Evolutionary conservation across 208 protist species (phyloP).

Genomic region (Baffinella frigidus): DNA sequence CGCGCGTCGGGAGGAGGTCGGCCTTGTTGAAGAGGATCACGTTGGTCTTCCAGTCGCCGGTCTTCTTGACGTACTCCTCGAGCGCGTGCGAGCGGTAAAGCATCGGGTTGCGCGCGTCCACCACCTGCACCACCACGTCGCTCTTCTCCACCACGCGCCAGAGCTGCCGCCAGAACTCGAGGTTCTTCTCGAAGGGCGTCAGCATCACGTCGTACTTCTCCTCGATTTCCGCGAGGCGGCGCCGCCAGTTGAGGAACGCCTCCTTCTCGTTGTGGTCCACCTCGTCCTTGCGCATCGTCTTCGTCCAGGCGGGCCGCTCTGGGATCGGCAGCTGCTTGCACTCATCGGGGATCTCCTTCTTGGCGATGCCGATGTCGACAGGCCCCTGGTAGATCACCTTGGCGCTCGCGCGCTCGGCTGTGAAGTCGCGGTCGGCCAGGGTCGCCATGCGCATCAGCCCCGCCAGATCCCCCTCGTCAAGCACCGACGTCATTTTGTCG

Average conservation of each 20-base stretch:
- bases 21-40: conserved; percentile 97
- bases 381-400: neutral
- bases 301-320: conserved; percentile 65
- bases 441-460: conserved; percentile 71
- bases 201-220: conserved; percentile 86
- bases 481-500: conserved; percentile 38
- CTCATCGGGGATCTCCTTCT: conserved; percentile 1
- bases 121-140: conserved; percentile 88
- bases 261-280: conserved; percentile 67
- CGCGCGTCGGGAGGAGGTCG: conserved; percentile 86
- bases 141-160: conserved; percentile 95
- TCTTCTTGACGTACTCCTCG: conserved; percentile 77
- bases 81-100: conserved; percentile 88
- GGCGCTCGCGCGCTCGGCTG: conserved; percentile 56
- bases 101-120: conserved; percentile 94
- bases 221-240: conserved; percentile 79
- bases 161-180: conserved; percentile 98
- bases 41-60: conserved; percentile 77
- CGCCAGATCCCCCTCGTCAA: conserved; percentile 67
- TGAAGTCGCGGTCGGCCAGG: conserved; percentile 72
- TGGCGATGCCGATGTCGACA: neutral
- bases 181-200: conserved; percentile 98
- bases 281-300: conserved; percentile 63
- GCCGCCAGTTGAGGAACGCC: conserved; percentile 72
- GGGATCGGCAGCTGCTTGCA: conserved; percentile 55